Conservation (phyloP, 1,284 basidiomycete genomes). For the Marasmius sp. region DNA sequence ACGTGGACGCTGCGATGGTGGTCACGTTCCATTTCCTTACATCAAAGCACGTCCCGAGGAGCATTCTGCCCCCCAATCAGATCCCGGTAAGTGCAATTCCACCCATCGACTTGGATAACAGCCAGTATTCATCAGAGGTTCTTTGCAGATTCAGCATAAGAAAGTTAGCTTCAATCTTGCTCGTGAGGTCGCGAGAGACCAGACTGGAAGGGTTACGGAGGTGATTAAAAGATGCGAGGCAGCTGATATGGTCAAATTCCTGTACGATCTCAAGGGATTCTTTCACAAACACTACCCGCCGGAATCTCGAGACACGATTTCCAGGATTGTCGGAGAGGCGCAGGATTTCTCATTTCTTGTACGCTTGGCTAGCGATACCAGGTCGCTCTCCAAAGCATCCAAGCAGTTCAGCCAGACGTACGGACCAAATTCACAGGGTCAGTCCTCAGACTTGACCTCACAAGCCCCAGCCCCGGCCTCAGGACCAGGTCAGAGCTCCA, state of each 20-base stretch:
- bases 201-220: neutral
- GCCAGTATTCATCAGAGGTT: neutral
- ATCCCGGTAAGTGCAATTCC: neutral
- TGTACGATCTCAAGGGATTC: neutral
- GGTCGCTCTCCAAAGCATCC: too few relatives aligned
- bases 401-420: too few relatives aligned
- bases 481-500: too few relatives aligned
- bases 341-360: neutral
- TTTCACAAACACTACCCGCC: neutral
- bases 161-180: neutral
- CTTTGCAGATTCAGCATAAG: neutral
- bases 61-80: neutral
- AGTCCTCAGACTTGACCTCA: too few relatives aligned
- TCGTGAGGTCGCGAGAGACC: neutral
- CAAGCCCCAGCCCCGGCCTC: too few relatives aligned
- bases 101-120: neutral
- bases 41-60: neutral
- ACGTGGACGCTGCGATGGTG: neutral
- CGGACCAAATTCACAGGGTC: too few relatives aligned
- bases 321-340: neutral
- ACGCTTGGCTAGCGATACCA: neutral
- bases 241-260: neutral
- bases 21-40: neutral
- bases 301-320: neutral
- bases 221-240: neutral